Conservation (phyloP, 1,284 basidiomycete genomes). For the Golubevia sp. region DNA sequence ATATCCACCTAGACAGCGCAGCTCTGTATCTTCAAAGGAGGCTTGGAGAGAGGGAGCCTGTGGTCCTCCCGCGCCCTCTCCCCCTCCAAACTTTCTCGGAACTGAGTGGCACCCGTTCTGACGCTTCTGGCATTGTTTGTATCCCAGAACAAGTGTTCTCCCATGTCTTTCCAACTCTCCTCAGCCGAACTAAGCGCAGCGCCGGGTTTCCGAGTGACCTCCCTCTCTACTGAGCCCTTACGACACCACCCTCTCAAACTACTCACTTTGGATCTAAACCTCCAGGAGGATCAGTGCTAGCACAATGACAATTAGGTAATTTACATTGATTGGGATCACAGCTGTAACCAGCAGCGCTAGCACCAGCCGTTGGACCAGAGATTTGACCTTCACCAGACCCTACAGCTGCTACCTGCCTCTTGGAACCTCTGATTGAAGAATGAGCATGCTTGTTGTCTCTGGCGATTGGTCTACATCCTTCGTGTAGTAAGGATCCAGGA, state of each 20-base stretch:
- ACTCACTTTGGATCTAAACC: slow-evolving; percentile 27
- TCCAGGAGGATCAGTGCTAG: slow-evolving; percentile 46
- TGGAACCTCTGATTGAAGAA: slow-evolving; percentile 8
- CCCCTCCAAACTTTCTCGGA: no score
- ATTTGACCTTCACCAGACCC: slow-evolving; percentile 29
- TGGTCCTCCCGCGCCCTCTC: no score
- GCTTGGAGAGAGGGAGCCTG: no score
- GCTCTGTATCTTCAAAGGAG: no score
- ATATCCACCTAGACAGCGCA: slow-evolving; percentile 65
- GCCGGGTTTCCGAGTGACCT: slow-evolving; percentile 68
- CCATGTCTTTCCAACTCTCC: no score
- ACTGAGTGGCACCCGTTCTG: no score
- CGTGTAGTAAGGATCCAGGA: slow-evolving; percentile 15
- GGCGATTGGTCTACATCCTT: slow-evolving; percentile 29
- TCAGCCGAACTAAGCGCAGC: slow-evolving; percentile 75
- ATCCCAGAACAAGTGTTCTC: no score
- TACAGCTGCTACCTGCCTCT: slow-evolving; percentile 17
- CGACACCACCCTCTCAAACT: not conserved
- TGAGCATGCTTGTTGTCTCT: slow-evolving; percentile 11
- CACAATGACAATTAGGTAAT: slow-evolving; percentile 45
- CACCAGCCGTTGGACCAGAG: slow-evolving; percentile 23
- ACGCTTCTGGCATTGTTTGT: no score
- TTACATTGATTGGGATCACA: slow-evolving; percentile 41
- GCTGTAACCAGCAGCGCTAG: slow-evolving; percentile 41
- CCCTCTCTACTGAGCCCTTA: no score